A percentile compares a stretch with the other conserved stretches of the same genome.
Evolutionary conservation across 2,329 filamentous ascomycete species (phyloP).

Genomic region (Eutypa lata): DNA sequence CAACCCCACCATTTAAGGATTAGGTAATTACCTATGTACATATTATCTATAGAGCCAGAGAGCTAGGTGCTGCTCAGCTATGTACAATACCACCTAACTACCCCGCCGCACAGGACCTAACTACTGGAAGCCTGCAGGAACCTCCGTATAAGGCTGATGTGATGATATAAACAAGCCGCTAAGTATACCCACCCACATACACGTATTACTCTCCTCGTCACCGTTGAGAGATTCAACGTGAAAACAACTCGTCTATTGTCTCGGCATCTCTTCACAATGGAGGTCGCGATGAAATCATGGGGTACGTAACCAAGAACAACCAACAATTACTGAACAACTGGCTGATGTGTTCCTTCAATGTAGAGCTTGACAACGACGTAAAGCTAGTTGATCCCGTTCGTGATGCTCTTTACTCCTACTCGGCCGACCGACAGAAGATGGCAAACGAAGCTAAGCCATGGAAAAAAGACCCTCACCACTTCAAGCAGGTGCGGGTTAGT

Average conservation of each 20-base stretch:
- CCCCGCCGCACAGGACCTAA: too few relatives aligned
- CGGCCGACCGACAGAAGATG: constrained; percentile 63
- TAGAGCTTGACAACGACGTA: constrained; percentile 85
- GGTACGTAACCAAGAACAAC: constrained; percentile 37
- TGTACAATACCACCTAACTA: too few relatives aligned
- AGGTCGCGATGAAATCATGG: constrained; percentile 58
- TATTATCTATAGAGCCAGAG: too few relatives aligned
- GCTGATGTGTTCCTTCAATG: constrained; percentile 2
- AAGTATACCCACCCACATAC: too few relatives aligned
- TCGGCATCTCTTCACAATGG: constrained; percentile 38
- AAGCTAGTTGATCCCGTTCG: constrained; percentile 80
- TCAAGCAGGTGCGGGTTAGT: constrained; percentile 90
- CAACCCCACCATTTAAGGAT: too few relatives aligned
- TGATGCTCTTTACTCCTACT: constrained; percentile 89
- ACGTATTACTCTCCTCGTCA: neutral
- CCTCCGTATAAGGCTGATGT: too few relatives aligned
- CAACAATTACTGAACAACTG: constrained; percentile 12
- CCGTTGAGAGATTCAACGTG: neutral
- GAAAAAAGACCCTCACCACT: constrained; percentile 76
- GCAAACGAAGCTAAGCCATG: constrained; percentile 68
- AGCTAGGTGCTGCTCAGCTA: too few relatives aligned
- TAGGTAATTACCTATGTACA: neutral
- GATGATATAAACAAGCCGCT: too few relatives aligned
- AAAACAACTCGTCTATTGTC: constrained; percentile 1
- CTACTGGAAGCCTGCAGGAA: neutral